These are phyloP conservation scores for Chytriomyces confervae DNA, from an alignment of 192 early-diverging fungal species.

Conservation along the genomic window DNA sequence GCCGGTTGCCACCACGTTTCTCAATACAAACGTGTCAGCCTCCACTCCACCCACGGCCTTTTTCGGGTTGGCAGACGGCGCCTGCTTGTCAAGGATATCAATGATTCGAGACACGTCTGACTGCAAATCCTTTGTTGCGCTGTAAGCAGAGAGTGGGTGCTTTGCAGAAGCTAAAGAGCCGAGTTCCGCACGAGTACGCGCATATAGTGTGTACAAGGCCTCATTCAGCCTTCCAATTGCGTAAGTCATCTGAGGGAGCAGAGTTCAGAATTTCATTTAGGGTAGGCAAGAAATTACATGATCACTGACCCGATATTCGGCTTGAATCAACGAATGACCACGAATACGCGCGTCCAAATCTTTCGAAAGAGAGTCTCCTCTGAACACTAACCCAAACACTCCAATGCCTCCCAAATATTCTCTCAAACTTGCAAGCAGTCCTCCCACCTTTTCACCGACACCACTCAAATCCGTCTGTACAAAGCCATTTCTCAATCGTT, in stretches of 20 bases:
- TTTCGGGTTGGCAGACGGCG: background rate
- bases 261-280: too few relatives aligned
- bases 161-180: constrained; percentile 6
- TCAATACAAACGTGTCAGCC: constrained; percentile 44
- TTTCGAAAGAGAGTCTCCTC: constrained; percentile 34
- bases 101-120: constrained; percentile 36
- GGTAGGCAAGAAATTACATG: too few relatives aligned
- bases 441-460: constrained; percentile 35
- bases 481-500: constrained; percentile 45
- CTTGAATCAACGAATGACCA: constrained; percentile 35
- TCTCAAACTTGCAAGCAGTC: constrained; percentile 30
- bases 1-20: constrained; percentile 44
- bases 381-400: constrained; percentile 41
- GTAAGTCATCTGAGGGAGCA: constrained; percentile 52
- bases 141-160: constrained; percentile 28
- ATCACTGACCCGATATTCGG: constrained; percentile 46
- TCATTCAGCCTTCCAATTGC: constrained; percentile 51
- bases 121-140: constrained; percentile 32
- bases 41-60: constrained; percentile 7
- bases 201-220: constrained; percentile 39
- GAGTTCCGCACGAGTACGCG: constrained; percentile 37
- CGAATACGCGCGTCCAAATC: constrained; percentile 40
- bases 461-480: constrained; percentile 37
- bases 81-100: constrained; percentile 40
- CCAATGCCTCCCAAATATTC: constrained; percentile 38